phyloP scores from a whole-genome alignment of 2,329 filamentous ascomycete genomes.

The Colletotrichum orchidophilum region DNA sequence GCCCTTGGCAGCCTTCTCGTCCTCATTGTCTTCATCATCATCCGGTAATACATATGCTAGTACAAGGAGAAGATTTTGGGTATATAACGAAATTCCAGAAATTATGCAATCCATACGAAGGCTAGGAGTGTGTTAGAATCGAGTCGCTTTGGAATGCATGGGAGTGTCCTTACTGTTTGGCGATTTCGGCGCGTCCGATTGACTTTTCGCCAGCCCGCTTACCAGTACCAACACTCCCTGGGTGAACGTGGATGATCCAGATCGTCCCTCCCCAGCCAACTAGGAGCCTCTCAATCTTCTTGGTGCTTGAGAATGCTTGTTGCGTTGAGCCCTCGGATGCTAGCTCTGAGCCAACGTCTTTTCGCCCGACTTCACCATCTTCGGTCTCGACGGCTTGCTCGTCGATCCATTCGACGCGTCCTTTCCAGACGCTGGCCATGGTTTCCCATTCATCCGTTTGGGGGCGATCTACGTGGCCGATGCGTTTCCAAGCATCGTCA shows the following conservation, averaged over 20 bases:
- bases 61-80: constrained; percentile 87
- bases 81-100: constrained; percentile 96
- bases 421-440: constrained; percentile 96
- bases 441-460: constrained; percentile 91
- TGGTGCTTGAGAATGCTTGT: constrained; percentile 57
- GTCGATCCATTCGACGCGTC: constrained; percentile 91
- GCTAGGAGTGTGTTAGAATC: constrained; percentile 55
- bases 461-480: constrained; percentile 91
- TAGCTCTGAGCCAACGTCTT: constrained; percentile 49
- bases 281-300: constrained; percentile 78
- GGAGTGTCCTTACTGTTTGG: constrained; percentile 79
- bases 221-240: constrained; percentile 73
- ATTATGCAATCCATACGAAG: constrained; percentile 97
- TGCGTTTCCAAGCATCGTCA: constrained; percentile 92
- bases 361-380: constrained; percentile 58
- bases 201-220: constrained; percentile 75
- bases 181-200: constrained; percentile 85
- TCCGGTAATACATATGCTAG: constrained; percentile 88
- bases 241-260: constrained; percentile 93
- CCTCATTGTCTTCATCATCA: constrained; percentile 66
- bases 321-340: constrained; percentile 59
- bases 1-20: constrained; percentile 40
- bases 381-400: constrained; percentile 81
- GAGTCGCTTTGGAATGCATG: not conserved
- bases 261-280: constrained; percentile 97